A percentile compares a stretch with the other conserved stretches of the same genome.
Evolutionary conservation across 495 filamentous ascomycete genomes (phyloP).

Genomic region (Corynascus novoguineensis): DNA sequence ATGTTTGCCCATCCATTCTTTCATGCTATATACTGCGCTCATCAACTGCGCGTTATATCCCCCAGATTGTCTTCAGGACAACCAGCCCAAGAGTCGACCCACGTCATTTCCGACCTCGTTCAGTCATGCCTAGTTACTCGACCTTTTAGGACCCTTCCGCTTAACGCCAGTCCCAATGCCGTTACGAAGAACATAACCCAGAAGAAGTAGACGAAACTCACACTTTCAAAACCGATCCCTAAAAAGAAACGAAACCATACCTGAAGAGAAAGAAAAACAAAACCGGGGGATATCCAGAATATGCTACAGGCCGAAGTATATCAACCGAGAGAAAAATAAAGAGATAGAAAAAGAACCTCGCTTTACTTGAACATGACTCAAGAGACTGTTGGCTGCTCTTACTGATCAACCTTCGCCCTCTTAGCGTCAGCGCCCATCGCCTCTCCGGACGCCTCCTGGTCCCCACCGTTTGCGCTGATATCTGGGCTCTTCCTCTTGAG

Average conservation of each 20-base stretch:
- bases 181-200: not conserved
- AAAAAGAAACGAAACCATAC: not conserved
- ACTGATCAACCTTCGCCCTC: slow-evolving; percentile 39
- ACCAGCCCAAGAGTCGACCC: not conserved
- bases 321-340: too few relatives aligned
- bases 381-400: not conserved
- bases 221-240: not conserved
- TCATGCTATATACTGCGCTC: not conserved
- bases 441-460: slow-evolving; percentile 29
- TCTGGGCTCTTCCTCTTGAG: slow-evolving; percentile 48
- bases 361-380: not conserved
- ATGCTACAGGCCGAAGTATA: not conserved
- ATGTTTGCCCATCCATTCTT: not conserved
- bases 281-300: not conserved
- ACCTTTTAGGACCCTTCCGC: not conserved
- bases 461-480: slow-evolving; percentile 29
- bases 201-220: not conserved
- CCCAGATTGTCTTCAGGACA: too few relatives aligned
- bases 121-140: not conserved
- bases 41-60: not conserved
- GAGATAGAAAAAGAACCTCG: not conserved
- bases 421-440: slow-evolving; percentile 38
- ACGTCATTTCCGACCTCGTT: not conserved
- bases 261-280: not conserved
- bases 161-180: slow-evolving; percentile 6